Evolutionary conservation across 2,329 filamentous ascomycete species (phyloP).

Genomic region (Xylaria arbuscula): DNA sequence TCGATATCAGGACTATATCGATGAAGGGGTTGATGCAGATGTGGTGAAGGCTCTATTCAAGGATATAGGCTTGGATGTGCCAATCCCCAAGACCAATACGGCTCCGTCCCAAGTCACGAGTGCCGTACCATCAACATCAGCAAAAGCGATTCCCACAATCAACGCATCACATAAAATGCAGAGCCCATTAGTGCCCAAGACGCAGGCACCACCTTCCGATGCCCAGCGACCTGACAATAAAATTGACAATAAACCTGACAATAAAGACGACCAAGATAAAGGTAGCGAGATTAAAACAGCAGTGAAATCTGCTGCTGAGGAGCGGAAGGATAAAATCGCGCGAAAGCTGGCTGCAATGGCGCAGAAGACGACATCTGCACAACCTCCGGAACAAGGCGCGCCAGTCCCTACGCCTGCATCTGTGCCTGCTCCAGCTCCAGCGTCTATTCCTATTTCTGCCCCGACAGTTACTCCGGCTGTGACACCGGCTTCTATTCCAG

Average conservation of each 20-base stretch:
- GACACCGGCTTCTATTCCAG: slow-evolving; percentile 27
- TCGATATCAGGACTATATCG: slow-evolving; percentile 76
- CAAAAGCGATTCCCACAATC: slow-evolving; percentile 11
- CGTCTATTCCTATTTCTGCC: slow-evolving; percentile 1
- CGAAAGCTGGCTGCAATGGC: slow-evolving; percentile 51
- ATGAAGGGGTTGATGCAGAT: slow-evolving; percentile 75
- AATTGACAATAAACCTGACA: background rate
- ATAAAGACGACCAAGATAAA: slow-evolving; percentile 23
- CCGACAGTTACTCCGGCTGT: background rate
- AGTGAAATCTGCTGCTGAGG: slow-evolving; percentile 49
- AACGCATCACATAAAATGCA: slow-evolving; percentile 28
- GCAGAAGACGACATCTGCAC: slow-evolving; percentile 45
- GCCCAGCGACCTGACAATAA: slow-evolving; percentile 10
- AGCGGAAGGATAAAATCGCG: slow-evolving; percentile 52
- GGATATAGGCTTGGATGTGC: slow-evolving; percentile 71
- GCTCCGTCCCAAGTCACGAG: slow-evolving; percentile 22
- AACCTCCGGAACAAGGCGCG: slow-evolving; percentile 37
- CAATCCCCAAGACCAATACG: slow-evolving; percentile 43
- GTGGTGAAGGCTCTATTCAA: slow-evolving; percentile 74
- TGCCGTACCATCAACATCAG: slow-evolving; percentile 20
- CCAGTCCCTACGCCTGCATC: slow-evolving; percentile 14
- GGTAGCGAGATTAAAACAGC: slow-evolving; percentile 34
- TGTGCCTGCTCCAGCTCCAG: slow-evolving; percentile 10
- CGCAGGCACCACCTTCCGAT: slow-evolving; percentile 22
- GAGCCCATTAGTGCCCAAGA: slow-evolving; percentile 17